Conservation (phyloP, 2,329 filamentous ascomycete species). For the Fusarium pininemorale region DNA sequence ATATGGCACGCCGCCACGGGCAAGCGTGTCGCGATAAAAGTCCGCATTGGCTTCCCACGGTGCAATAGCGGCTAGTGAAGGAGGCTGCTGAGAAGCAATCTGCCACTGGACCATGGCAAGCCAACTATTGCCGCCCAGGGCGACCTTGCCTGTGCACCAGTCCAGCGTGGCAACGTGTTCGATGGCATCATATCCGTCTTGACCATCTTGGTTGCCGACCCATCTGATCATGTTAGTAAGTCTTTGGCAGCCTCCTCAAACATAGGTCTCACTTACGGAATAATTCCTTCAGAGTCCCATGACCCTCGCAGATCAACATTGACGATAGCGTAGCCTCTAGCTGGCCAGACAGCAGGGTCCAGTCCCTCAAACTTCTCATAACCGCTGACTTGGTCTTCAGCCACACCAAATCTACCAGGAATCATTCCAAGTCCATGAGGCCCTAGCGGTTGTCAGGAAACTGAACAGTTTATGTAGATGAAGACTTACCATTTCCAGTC, state of each 20-base stretch:
- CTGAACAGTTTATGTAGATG: too few species aligned
- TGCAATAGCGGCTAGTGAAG: neutral
- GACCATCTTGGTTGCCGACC: neutral
- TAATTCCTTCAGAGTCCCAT: neutral
- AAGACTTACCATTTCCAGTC: neutral
- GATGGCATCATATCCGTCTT: neutral
- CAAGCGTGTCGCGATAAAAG: neutral
- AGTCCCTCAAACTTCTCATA: slow-evolving; percentile 9
- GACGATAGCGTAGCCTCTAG: neutral
- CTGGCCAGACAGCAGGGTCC: neutral
- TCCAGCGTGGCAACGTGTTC: neutral
- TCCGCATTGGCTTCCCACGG: neutral
- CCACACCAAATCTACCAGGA: neutral
- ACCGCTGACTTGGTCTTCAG: neutral
- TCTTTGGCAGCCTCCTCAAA: fast-evolving
- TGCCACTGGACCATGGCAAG: slow-evolving; percentile 1
- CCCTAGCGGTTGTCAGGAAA: neutral
- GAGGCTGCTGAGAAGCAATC: neutral
- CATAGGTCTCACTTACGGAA: neutral
- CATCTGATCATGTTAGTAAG: neutral
- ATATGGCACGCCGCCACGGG: neutral
- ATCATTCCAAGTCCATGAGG: slow-evolving; percentile 2
- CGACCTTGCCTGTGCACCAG: neutral
- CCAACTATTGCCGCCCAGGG: neutral
- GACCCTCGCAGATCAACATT: neutral